These are phyloP conservation scores for Rhodotorula sp. DNA, from an alignment of 1,284 basidiomycete genomes.

Conservation along the genomic window DNA sequence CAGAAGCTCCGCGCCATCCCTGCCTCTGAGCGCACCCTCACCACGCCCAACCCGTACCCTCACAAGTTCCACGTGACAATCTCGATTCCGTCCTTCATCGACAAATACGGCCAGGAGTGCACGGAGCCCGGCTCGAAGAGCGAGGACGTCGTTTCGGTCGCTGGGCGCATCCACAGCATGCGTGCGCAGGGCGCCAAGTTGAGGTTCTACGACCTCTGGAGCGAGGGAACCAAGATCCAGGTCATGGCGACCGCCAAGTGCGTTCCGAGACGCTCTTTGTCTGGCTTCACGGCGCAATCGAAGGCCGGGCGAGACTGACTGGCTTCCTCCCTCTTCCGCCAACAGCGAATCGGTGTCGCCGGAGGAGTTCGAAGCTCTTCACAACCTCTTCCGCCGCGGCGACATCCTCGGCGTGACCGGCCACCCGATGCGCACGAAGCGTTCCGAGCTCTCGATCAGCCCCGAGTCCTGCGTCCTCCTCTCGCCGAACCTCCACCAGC, in stretches of 20 bases:
- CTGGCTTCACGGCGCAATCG: not conserved
- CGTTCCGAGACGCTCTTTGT: constrained; percentile 46
- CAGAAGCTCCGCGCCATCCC: constrained; percentile 79
- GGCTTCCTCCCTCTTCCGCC: too few relatives aligned
- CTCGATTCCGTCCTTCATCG: constrained; percentile 75
- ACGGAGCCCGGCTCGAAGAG: constrained; percentile 47
- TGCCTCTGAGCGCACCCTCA: constrained; percentile 48
- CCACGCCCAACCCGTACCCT: constrained; percentile 85
- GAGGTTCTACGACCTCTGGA: constrained; percentile 91
- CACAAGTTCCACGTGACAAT: constrained; percentile 95
- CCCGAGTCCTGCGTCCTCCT: constrained; percentile 82
- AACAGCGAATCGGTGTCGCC: constrained; percentile 57
- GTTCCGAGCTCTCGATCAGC: constrained; percentile 90
- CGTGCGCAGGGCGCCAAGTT: constrained; percentile 80
- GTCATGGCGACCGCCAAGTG: constrained; percentile 90
- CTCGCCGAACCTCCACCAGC: constrained; percentile 92
- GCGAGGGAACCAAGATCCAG: constrained; percentile 90
- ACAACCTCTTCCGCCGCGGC: constrained; percentile 88
- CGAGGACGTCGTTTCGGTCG: constrained; percentile 59
- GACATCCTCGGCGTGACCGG: constrained; percentile 95
- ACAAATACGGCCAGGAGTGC: constrained; percentile 68
- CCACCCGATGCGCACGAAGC: constrained; percentile 85
- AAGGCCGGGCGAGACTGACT: not conserved
- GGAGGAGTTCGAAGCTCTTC: constrained; percentile 67
- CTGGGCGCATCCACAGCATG: constrained; percentile 89